Evolutionary conservation across 129 eudicot genomes (phyloP).

Genomic region (Helianthus annuus): HanXRQr2.0-SUNRISE NC_035448.2:95113489-95113988

Average conservation of each 20-base stretch:
- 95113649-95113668: not conserved
- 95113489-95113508: conserved; percentile 50
- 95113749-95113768: not conserved
- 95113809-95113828: not conserved
- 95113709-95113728: not conserved
- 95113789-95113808: not conserved
- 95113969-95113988: conserved; percentile 44
- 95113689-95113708: not conserved
- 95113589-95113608: not conserved
- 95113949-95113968: conserved; percentile 56
- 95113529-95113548: conserved; percentile 11
- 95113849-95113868: not conserved
- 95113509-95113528: conserved; percentile 62
- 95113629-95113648: not conserved
- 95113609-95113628: not conserved
- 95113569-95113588: not conserved
- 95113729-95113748: not conserved
- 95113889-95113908: conserved; percentile 78
- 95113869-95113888: conserved; percentile 13
- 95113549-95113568: not conserved
- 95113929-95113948: conserved; percentile 75
- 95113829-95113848: not conserved
- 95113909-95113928: conserved; percentile 59
- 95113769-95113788: not conserved
- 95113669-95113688: not conserved